These are phyloP conservation scores for Lentinula edodes DNA, from an alignment of 768 basidiomycete species.

Conservation along the genomic window DNA sequence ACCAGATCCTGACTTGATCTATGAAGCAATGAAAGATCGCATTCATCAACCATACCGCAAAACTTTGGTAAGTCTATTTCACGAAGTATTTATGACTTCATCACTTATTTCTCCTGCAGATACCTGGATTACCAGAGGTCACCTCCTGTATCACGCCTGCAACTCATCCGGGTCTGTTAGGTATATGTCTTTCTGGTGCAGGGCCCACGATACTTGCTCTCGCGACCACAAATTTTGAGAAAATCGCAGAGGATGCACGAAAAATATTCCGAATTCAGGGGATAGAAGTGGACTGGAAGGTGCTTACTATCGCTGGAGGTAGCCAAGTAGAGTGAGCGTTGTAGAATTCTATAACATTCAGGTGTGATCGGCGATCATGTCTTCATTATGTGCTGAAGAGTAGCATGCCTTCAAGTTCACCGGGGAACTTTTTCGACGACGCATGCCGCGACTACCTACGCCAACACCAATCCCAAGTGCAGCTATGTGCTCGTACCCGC, in stretches of 20 bases:
- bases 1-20: slow-evolving; percentile 93
- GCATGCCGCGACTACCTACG: too few species aligned
- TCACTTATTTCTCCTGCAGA: slow-evolving; percentile 41
- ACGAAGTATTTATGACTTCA: background rate
- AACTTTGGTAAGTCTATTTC: slow-evolving; percentile 52
- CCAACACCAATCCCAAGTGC: too few species aligned
- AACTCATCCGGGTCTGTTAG: slow-evolving; percentile 90
- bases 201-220: slow-evolving; percentile 97
- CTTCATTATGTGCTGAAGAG: too few species aligned
- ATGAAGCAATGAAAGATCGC: slow-evolving; percentile 98
- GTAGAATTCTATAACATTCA: background rate
- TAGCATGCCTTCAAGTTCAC: too few species aligned
- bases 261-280: slow-evolving; percentile 64
- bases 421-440: too few species aligned
- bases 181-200: slow-evolving; percentile 96
- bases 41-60: slow-evolving; percentile 97
- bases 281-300: slow-evolving; percentile 87
- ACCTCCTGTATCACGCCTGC: slow-evolving; percentile 82
- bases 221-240: slow-evolving; percentile 78
- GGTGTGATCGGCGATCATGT: too few species aligned
- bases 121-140: slow-evolving; percentile 92
- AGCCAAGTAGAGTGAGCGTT: slow-evolving; percentile 30
- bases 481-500: too few species aligned
- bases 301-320: slow-evolving; percentile 60
- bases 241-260: slow-evolving; percentile 78